Evolutionary conservation across 2,329 filamentous ascomycete species (phyloP).

Genomic region (Microcyclospora pomicola): DNA sequence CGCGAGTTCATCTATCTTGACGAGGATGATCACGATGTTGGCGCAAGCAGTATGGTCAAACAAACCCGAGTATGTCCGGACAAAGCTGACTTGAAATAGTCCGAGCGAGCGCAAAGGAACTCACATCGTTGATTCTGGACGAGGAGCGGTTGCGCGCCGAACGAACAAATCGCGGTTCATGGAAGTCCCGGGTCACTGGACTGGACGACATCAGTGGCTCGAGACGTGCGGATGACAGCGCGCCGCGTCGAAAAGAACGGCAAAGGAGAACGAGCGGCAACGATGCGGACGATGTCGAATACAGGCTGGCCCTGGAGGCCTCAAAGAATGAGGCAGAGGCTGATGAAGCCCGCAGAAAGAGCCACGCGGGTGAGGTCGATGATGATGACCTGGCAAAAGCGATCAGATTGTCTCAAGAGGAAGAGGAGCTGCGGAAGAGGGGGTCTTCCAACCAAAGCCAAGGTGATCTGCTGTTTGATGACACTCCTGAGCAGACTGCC

Average conservation of each 20-base stretch:
- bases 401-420: conserved; percentile 85
- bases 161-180: conserved; percentile 78
- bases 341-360: conserved; percentile 57
- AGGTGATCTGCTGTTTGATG: conserved; percentile 76
- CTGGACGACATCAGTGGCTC: conserved; percentile 62
- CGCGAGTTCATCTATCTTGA: conserved; percentile 95
- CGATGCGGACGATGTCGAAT: conserved; percentile 76
- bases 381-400: conserved; percentile 91
- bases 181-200: conserved; percentile 92
- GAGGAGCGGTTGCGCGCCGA: conserved; percentile 85
- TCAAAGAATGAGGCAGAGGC: conserved; percentile 94
- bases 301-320: conserved; percentile 78
- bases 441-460: conserved; percentile 74
- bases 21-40: conserved; percentile 88
- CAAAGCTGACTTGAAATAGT: conserved; percentile 44
- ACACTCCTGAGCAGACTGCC: conserved; percentile 44
- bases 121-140: conserved; percentile 81
- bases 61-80: neutral
- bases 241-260: conserved; percentile 32
- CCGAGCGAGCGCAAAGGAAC: conserved; percentile 86
- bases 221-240: conserved; percentile 25
- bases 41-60: conserved; percentile 70
- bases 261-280: conserved; percentile 21
- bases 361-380: conserved; percentile 26
- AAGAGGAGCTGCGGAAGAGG: conserved; percentile 74